Percentiles rank a stretch among this genome's conserved stretches.
Evolutionary conservation across 1,284 basidiomycete genomes (phyloP).

Genomic region (Ceratobasidium sp.): DNA sequence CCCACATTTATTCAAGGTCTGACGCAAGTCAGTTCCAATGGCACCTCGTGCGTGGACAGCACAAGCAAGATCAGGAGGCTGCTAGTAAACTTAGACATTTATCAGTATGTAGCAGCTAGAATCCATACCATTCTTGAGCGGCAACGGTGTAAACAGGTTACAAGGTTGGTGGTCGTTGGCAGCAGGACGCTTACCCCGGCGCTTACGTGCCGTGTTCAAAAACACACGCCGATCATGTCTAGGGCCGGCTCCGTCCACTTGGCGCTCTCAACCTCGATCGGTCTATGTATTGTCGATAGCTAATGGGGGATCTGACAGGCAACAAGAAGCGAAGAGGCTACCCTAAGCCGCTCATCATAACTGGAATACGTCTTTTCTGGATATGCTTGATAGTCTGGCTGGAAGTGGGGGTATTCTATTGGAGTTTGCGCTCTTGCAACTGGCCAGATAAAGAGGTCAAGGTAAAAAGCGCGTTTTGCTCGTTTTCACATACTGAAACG

Average conservation of each 20-base stretch:
- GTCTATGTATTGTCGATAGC: not conserved
- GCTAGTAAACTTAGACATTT: not conserved
- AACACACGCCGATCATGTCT: not conserved
- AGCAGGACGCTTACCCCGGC: not conserved
- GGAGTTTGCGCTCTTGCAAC: slow-evolving; percentile 58
- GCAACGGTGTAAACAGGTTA: too few relatives aligned
- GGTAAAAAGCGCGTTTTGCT: not conserved
- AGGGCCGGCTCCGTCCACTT: slow-evolving; percentile 21
- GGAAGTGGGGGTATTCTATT: slow-evolving; percentile 67
- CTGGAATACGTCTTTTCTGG: slow-evolving; percentile 63
- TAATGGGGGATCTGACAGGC: slow-evolving; percentile 5
- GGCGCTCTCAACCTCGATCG: not conserved
- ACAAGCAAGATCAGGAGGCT: slow-evolving; percentile 37
- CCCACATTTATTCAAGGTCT: slow-evolving; percentile 29
- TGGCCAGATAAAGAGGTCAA: slow-evolving; percentile 58
- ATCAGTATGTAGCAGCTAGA: too few relatives aligned
- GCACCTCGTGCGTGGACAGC: slow-evolving; percentile 31
- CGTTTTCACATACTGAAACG: slow-evolving; percentile 31
- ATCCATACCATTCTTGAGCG: too few relatives aligned
- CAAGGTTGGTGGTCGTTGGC: slow-evolving; percentile 27
- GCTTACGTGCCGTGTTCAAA: not conserved
- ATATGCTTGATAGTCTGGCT: slow-evolving; percentile 71
- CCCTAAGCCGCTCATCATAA: slow-evolving; percentile 48
- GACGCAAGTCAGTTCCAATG: slow-evolving; percentile 21
- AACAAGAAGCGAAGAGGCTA: slow-evolving; percentile 31